Conservation (phyloP, 2,329 filamentous ascomycete genomes). For the Atkinsonella hypoxylon region DNA sequence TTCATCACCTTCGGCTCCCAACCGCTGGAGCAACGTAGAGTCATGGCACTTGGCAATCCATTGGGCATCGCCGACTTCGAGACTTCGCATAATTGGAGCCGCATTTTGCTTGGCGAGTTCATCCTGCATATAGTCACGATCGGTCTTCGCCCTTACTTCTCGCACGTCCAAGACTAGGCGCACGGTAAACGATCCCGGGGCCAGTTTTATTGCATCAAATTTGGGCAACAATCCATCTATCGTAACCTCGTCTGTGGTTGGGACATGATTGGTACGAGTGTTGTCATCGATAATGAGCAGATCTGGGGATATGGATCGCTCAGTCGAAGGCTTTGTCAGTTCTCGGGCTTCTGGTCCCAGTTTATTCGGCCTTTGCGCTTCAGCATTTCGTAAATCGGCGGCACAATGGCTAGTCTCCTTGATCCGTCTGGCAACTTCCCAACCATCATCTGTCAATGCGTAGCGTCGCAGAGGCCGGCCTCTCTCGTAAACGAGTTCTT, state of each 20-base stretch:
- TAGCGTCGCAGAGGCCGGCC: slow-evolving; percentile 59
- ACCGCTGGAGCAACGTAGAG: slow-evolving; percentile 37
- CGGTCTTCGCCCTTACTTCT: slow-evolving; percentile 59
- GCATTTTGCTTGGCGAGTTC: slow-evolving; percentile 57
- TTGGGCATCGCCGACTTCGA: slow-evolving; percentile 64
- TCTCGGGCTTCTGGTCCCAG: not conserved
- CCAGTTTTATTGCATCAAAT: slow-evolving; percentile 49
- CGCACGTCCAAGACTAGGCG: slow-evolving; percentile 63
- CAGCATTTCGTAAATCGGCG: slow-evolving; percentile 12
- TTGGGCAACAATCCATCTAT: slow-evolving; percentile 24
- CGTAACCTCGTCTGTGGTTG: slow-evolving; percentile 7
- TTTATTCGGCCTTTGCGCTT: not conserved
- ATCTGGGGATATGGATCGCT: slow-evolving; percentile 11
- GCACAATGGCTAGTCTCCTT: slow-evolving; percentile 35
- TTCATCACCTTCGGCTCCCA: slow-evolving; percentile 54
- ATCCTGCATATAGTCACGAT: slow-evolving; percentile 66
- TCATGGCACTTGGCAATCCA: slow-evolving; percentile 69
- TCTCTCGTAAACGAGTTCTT: slow-evolving; percentile 62
- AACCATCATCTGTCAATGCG: slow-evolving; percentile 62
- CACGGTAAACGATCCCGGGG: slow-evolving; percentile 56
- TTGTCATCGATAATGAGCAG: slow-evolving; percentile 1
- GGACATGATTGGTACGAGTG: not conserved
- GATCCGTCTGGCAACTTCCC: slow-evolving; percentile 59
- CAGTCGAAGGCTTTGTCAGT: not conserved
- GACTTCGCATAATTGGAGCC: slow-evolving; percentile 50